Percentiles rank a stretch among this genome's conserved stretches.
These are phyloP conservation scores for Russula foetens DNA, from an alignment of 768 basidiomycete species.

Conservation along the genomic window DNA sequence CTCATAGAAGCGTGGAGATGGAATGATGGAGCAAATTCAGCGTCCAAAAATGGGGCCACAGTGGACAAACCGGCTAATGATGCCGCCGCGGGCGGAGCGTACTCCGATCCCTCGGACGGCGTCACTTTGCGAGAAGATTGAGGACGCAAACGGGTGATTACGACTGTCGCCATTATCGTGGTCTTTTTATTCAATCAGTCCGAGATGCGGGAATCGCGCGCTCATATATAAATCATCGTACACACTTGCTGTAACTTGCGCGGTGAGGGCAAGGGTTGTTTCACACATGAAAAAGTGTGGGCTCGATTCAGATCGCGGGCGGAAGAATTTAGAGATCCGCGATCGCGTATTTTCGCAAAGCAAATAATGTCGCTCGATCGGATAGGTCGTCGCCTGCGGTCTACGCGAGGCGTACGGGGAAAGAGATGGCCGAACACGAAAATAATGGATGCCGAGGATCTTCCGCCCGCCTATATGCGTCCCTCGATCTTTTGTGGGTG, in stretches of 20 bases:
- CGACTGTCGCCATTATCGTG: not conserved
- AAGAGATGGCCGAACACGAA: not conserved
- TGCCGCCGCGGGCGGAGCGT: slow-evolving; percentile 8
- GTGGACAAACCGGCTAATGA: slow-evolving; percentile 5
- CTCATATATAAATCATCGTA: not conserved
- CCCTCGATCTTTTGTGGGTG: too few relatives aligned
- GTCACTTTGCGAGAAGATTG: not conserved
- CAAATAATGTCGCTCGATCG: not conserved
- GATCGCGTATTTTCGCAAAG: not conserved
- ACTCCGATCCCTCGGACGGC: slow-evolving; percentile 9
- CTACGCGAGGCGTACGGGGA: not conserved
- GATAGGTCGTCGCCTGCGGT: not conserved
- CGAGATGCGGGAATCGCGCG: not conserved
- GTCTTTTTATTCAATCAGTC: not conserved
- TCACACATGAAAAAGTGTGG: not conserved
- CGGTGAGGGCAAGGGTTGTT: not conserved
- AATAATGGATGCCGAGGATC: not conserved
- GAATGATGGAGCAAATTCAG: slow-evolving; percentile 42
- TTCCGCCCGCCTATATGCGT: too few relatives aligned
- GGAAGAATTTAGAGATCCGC: not conserved
- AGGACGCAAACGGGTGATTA: not conserved
- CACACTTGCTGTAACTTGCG: not conserved
- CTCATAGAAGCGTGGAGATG: slow-evolving; percentile 62
- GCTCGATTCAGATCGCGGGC: not conserved
- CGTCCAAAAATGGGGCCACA: slow-evolving; percentile 20